Base-by-base conservation (phyloP, 169 alveolate genomes). In the Cyclospora cayetanensis region DNA sequence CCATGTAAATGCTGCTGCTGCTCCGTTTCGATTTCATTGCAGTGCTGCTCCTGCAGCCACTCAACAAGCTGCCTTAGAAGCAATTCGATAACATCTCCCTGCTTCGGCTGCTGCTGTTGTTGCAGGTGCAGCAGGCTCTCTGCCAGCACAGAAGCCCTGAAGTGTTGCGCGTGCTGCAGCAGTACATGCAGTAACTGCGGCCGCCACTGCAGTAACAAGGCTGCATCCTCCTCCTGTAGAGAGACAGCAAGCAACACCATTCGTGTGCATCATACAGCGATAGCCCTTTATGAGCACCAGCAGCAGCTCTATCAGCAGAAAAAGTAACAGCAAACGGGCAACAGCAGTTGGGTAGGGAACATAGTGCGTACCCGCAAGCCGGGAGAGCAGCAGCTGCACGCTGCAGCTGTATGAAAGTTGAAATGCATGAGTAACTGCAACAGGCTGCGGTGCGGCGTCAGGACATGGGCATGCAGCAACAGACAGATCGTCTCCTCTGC, bases 161-260 rank as follows among this genome's bases (percentile, higher is more conserved):
- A 46, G 60, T 68, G 80, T 50, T 68, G 80, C 80, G 46, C 46
- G n/a, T 68, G 80, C 50, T 34, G 80, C 80, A 68, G 80, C 80
- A 68, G 80, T 50, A 34, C 50, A 27, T 18, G 80, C 80, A 68
- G 52, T 50, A 31, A 50, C 80, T 68, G 80, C 15, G 80, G 80
- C 27, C 50, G 11, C 60, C 60, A 46, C 60, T 46, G 60, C 60
- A 46, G 25, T 15, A 46, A 22, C 60, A 46, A 46, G 25, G 60
- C 60, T 22, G 60, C 60, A 46, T 46, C 20, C 20, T 46, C 60
- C 60, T 46, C 60, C 60, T 46, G 60, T 46, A 46, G 1, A 22
- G 25, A 1, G 20, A 1, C 25, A 12, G n/a, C n/a, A n/a, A n/a
- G n/a, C n/a, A n/a, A n/a, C n/a, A n/a, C n/a, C n/a, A n/a, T n/a